A percentile compares a stretch with the other conserved stretches of the same genome.
Evolutionary conservation across 148 eudicot genomes (phyloP).

Genomic region (Diospyros lotus): DNA sequence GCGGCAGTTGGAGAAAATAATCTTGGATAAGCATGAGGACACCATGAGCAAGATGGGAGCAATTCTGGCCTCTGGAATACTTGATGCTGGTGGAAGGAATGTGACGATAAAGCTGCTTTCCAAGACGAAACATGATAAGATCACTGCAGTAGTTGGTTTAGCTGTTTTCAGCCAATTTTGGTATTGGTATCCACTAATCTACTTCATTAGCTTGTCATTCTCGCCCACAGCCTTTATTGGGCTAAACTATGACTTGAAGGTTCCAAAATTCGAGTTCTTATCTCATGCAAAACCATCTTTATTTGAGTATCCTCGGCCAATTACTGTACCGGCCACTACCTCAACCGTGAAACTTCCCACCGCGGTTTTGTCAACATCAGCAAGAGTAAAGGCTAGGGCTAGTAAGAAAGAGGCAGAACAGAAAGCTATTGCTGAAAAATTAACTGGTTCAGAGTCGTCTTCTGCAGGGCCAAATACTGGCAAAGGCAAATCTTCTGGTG

Average conservation of each 20-base stretch:
- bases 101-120: slow-evolving; percentile 93
- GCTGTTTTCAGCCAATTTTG: slow-evolving; percentile 97
- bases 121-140: slow-evolving; percentile 83
- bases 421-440: slow-evolving; percentile 57
- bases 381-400: slow-evolving; percentile 75
- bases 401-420: slow-evolving; percentile 84
- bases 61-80: slow-evolving; percentile 91
- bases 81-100: slow-evolving; percentile 98
- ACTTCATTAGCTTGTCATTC: slow-evolving; percentile 86
- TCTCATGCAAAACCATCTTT: slow-evolving; percentile 93
- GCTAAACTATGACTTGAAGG: slow-evolving; percentile 83
- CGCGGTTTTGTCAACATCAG: slow-evolving; percentile 84
- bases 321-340: slow-evolving; percentile 67
- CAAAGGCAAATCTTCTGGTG: slow-evolving; percentile 62
- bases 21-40: slow-evolving; percentile 97
- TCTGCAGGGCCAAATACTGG: slow-evolving; percentile 41
- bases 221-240: slow-evolving; percentile 98
- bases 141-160: slow-evolving; percentile 91
- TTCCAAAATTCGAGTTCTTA: slow-evolving; percentile 82
- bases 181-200: slow-evolving; percentile 99
- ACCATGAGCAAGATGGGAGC: slow-evolving; percentile 99
- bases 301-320: slow-evolving; percentile 94
- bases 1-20: slow-evolving; percentile 92
- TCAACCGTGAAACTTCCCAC: slow-evolving; percentile 88
- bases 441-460: slow-evolving; percentile 39